phyloP scores from a whole-genome alignment of 148 eudicot species.

The Vaccinium corymbosum region DNA sequence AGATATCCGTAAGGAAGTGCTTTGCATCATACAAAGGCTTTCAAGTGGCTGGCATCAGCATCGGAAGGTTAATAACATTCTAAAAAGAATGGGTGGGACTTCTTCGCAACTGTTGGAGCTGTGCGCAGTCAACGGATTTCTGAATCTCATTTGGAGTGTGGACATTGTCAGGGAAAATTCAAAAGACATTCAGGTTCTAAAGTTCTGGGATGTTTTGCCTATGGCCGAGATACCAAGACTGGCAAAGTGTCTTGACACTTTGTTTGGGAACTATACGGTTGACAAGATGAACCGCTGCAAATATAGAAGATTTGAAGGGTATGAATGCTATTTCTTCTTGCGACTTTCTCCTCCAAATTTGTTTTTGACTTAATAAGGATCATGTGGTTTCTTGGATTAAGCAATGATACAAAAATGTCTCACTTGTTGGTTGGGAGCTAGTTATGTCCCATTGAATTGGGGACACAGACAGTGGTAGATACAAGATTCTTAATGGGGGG shows the following conservation, averaged over 20 bases:
- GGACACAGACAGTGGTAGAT: too few relatives aligned
- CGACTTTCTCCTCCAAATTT: neutral
- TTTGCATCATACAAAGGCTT: constrained; percentile 30
- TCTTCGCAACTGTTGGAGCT: neutral
- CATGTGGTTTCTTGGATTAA: neutral
- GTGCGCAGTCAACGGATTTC: neutral
- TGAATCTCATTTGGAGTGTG: constrained; percentile 15
- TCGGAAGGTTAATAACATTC: neutral
- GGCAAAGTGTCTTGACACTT: constrained; percentile 16
- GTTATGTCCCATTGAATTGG: neutral
- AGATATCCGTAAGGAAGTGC: constrained; percentile 26
- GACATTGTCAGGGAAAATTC: constrained; percentile 29
- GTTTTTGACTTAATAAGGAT: neutral
- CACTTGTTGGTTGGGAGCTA: neutral
- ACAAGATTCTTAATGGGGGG: too few relatives aligned
- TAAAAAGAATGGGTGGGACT: constrained; percentile 5
- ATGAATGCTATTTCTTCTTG: neutral
- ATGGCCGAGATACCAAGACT: constrained; percentile 19
- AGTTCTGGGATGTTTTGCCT: constrained; percentile 36
- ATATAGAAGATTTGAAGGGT: constrained; percentile 34
- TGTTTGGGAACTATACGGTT: constrained; percentile 27
- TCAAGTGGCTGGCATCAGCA: constrained; percentile 21
- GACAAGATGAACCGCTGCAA: constrained; percentile 27
- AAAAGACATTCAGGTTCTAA: constrained; percentile 32
- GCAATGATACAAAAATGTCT: neutral